Evolutionary conservation across 2,329 filamentous ascomycete species (phyloP).

Genomic region (Camptophora hylomeconis): DNA sequence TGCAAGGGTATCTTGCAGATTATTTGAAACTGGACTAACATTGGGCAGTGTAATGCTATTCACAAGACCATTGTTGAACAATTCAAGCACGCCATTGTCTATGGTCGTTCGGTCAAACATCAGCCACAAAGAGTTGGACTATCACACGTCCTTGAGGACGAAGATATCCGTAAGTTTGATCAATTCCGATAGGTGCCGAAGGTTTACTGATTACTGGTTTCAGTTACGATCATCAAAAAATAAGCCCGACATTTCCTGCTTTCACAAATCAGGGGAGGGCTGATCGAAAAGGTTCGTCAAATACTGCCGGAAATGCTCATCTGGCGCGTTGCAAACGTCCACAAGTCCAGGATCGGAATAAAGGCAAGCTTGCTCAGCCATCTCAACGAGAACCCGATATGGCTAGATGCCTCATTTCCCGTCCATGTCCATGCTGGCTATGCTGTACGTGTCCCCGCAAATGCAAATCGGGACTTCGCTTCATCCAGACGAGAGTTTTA

Average conservation of each 20-base stretch:
- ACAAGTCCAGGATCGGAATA: too few relatives aligned
- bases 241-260: too few relatives aligned
- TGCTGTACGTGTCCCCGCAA: too few relatives aligned
- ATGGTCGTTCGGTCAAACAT: conserved; percentile 96
- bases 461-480: too few relatives aligned
- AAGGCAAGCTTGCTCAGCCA: too few relatives aligned
- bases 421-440: conserved; percentile 8
- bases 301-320: too few relatives aligned
- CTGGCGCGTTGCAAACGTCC: too few relatives aligned
- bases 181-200: not conserved
- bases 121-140: conserved; percentile 93
- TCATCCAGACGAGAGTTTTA: too few relatives aligned
- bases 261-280: too few relatives aligned
- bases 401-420: conserved; percentile 10
- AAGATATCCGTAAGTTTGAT: conserved; percentile 73
- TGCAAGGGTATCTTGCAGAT: not conserved
- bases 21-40: conserved; percentile 17
- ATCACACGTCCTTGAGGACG: conserved; percentile 79
- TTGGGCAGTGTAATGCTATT: conserved; percentile 75
- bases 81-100: conserved; percentile 91
- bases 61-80: conserved; percentile 92
- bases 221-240: conserved; percentile 26
- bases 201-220: conserved; percentile 2
- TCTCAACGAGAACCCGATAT: too few relatives aligned
- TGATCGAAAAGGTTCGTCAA: too few relatives aligned